A percentile compares a stretch with the other conserved stretches of the same genome.
Evolutionary conservation across 176 grass and related monocot genomes (phyloP).

Genomic region (Chloris gayana): DNA sequence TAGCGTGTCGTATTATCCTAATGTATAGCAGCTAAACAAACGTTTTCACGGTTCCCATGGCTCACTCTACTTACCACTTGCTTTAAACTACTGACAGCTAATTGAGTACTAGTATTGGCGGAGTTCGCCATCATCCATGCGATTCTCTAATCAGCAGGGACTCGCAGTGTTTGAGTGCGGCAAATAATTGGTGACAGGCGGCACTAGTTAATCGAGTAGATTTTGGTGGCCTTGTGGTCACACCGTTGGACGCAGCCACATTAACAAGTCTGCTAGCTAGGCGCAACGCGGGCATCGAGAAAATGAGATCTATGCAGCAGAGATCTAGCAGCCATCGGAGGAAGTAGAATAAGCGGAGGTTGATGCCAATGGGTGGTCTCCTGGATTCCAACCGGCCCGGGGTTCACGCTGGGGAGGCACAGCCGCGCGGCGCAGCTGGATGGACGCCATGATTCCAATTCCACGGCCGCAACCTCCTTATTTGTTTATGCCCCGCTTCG

Average conservation of each 20-base stretch:
- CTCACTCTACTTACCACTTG: background rate
- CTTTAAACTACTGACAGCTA: background rate
- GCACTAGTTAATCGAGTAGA: conserved; percentile 31
- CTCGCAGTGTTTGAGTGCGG: background rate
- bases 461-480: conserved; percentile 5
- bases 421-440: background rate
- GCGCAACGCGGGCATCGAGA: background rate
- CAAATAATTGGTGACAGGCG: conserved; percentile 41
- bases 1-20: too few species aligned
- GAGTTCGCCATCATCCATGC: conserved; percentile 2
- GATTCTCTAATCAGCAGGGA: background rate
- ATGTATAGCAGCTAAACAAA: background rate
- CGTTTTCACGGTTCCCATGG: background rate
- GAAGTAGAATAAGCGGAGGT: conserved; percentile 22
- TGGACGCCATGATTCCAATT: too few species aligned
- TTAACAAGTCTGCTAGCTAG: background rate
- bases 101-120: background rate
- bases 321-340: conserved; percentile 23
- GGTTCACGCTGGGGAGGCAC: conserved; percentile 24
- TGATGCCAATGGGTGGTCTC: conserved; percentile 18
- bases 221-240: conserved; percentile 26
- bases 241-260: conserved; percentile 13
- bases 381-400: conserved; percentile 39
- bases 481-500: conserved; percentile 2
- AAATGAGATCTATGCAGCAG: conserved; percentile 30